phyloP scores from a whole-genome alignment of 768 basidiomycete genomes.

The Termitomyces sp. region DNA sequence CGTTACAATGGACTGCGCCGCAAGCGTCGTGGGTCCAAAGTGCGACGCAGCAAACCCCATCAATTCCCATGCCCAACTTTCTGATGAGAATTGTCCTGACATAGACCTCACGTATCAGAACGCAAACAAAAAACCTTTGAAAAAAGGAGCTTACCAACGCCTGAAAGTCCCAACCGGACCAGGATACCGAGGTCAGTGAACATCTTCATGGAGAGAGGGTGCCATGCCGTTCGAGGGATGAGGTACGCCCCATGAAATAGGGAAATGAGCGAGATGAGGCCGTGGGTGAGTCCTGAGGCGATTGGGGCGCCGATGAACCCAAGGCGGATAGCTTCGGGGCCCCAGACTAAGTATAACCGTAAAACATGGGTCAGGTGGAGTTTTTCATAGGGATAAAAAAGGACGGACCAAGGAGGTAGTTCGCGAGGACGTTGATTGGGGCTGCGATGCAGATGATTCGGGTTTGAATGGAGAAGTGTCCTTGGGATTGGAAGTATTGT shows the following conservation, averaged over 20 bases:
- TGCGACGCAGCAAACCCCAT: conserved; percentile 51
- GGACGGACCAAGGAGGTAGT: conserved; percentile 69
- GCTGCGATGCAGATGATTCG: conserved; percentile 77
- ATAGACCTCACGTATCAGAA: too few relatives aligned
- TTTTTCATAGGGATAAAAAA: not conserved
- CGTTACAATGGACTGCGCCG: not conserved
- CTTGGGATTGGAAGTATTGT: conserved; percentile 80
- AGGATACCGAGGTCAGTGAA: conserved; percentile 66
- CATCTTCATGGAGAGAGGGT: conserved; percentile 58
- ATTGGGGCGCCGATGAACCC: conserved; percentile 92
- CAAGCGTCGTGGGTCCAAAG: conserved; percentile 17
- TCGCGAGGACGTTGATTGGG: conserved; percentile 78
- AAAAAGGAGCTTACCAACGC: conserved; percentile 47
- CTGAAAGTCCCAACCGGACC: conserved; percentile 72
- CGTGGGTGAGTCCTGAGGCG: conserved; percentile 81
- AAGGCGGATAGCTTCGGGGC: conserved; percentile 67
- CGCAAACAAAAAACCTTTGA: too few relatives aligned
- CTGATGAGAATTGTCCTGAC: conserved; percentile 77
- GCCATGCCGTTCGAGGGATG: conserved; percentile 73
- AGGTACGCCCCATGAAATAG: conserved; percentile 60
- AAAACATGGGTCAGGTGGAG: too few relatives aligned
- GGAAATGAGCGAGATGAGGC: conserved; percentile 61
- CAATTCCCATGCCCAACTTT: conserved; percentile 98
- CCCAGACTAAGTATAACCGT: conserved; percentile 80
- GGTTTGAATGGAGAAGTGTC: conserved; percentile 84